Evolutionary conservation across 495 filamentous ascomycete species (phyloP), one percentile per base, ranked within the genome.

Genomic region (Achaetomiella virescens): DNA sequence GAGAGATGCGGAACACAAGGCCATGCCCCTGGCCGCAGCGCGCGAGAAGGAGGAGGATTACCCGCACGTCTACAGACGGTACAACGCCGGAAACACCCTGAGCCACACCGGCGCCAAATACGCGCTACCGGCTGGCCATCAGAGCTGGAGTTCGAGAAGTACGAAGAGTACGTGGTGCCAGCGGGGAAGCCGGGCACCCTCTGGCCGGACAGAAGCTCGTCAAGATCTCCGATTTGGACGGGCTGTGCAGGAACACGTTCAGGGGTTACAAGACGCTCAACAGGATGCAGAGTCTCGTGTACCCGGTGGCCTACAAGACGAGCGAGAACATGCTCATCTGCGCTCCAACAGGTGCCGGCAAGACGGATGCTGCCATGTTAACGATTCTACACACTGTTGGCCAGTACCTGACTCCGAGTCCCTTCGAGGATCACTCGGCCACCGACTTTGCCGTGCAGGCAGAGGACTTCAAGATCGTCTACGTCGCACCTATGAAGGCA

Each of bases 251-350:
- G 57, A 80, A 80, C n/a, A 97, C 95, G 1, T 99, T 99, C 71
- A 88, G 86, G 62, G 91, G 90, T 0, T 99, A 99, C 72, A 92
- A 91, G 70, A 69, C 85, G 1, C 76, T 99, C 47, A 99, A 99
- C 64, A 84, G 93, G 21, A 99, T 99, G 93, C 93, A 99, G 72
- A 97, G 91, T 61, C 70, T 99, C 47, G 87, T 97, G 5, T 96
- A 95, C 67, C 90, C 91, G 3, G 90, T 99, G 3, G 93, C 92
- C 2, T 99, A 99, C 71, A 86, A 86, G 65, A 95, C 89, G 6
- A 96, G 81, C 65, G 93, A 97, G 70, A 99, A 99, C 66, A 96
- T 99, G 91, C 79, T 99, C 31, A 93, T 99, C 51, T 99, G 93
- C 72, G 93, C 93, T 12, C 93, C 93, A 1, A 99, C 93, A 57